These are phyloP conservation scores for Starmerella stigmatis DNA, from an alignment of 805 yeast species.

Conservation along the genomic window DNA sequence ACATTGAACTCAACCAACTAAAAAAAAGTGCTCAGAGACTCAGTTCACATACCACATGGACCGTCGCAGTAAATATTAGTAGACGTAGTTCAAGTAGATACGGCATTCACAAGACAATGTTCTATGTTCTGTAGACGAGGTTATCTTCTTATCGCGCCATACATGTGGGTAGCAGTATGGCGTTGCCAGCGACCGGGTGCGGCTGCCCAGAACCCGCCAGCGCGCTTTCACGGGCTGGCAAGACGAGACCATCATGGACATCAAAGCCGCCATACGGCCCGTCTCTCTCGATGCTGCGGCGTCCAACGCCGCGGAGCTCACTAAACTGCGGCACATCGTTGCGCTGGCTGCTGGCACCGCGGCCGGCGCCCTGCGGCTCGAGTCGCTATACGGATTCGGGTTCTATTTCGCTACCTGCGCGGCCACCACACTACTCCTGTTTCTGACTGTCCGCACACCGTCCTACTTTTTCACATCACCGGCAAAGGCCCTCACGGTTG, in stretches of 20 bases:
- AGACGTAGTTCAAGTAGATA: too few species aligned
- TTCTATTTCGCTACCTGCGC: slow-evolving; percentile 31
- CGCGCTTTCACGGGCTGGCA: not conserved
- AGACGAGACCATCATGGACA: slow-evolving; percentile 4
- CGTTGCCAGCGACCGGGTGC: too few species aligned
- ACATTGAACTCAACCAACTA: too few species aligned
- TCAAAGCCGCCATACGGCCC: slow-evolving; percentile 13
- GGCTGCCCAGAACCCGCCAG: not conserved
- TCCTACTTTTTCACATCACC: slow-evolving; percentile 12
- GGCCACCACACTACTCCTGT: slow-evolving; percentile 25
- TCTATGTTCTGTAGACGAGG: too few species aligned
- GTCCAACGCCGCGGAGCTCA: slow-evolving; percentile 12
- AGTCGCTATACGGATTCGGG: slow-evolving; percentile 40
- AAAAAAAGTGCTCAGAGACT: too few species aligned
- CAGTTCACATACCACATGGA: too few species aligned
- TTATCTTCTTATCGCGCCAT: too few species aligned
- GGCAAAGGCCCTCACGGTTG: slow-evolving; percentile 4
- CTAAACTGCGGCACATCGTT: slow-evolving; percentile 36
- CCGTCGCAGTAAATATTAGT: too few species aligned
- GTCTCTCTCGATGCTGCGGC: slow-evolving; percentile 3
- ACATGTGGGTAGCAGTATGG: too few species aligned
- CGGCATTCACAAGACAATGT: too few species aligned
- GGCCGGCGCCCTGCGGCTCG: slow-evolving; percentile 46
- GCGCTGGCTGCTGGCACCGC: slow-evolving; percentile 43
- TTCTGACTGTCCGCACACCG: slow-evolving; percentile 2